phyloP scores from a whole-genome alignment of 2,329 filamentous ascomycete genomes.

The Ilyonectria robusta region DNA sequence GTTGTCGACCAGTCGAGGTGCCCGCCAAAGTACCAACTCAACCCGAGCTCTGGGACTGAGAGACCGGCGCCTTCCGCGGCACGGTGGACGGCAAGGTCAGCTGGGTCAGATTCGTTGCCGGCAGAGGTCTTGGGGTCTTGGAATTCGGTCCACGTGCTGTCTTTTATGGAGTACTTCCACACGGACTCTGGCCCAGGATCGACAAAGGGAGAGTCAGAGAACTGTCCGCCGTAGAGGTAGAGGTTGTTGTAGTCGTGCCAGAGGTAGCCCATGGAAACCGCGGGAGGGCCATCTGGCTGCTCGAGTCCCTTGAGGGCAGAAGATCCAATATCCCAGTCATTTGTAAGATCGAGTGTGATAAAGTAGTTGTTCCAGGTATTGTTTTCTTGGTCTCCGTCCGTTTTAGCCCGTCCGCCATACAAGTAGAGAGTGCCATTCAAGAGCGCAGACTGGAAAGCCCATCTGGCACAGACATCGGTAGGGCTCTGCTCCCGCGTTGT shows the following conservation, averaged over 20 bases:
- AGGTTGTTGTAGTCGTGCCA: constrained; percentile 81
- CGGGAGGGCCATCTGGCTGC: constrained; percentile 77
- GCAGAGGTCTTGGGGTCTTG: constrained; percentile 71
- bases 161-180: constrained; percentile 78
- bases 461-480: constrained; percentile 72
- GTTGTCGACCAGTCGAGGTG: constrained; percentile 75
- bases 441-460: constrained; percentile 77
- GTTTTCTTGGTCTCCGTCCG: constrained; percentile 67
- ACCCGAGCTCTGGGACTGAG: constrained; percentile 77
- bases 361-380: constrained; percentile 85
- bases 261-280: constrained; percentile 80
- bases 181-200: constrained; percentile 72
- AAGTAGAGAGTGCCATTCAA: constrained; percentile 84
- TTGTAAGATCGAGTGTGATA: constrained; percentile 78
- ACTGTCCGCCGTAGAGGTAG: constrained; percentile 82
- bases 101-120: constrained; percentile 73
- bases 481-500: constrained; percentile 43
- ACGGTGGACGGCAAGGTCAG: constrained; percentile 72
- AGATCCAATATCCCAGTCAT: constrained; percentile 77
- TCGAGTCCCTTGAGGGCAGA: constrained; percentile 75
- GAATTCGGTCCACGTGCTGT: constrained; percentile 74
- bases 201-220: constrained; percentile 72
- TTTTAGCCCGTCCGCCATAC: constrained; percentile 79
- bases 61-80: constrained; percentile 82
- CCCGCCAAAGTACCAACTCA: constrained; percentile 85